Conservation (phyloP, 805 yeast genomes). For the Saturnispora saitoi region DNA sequence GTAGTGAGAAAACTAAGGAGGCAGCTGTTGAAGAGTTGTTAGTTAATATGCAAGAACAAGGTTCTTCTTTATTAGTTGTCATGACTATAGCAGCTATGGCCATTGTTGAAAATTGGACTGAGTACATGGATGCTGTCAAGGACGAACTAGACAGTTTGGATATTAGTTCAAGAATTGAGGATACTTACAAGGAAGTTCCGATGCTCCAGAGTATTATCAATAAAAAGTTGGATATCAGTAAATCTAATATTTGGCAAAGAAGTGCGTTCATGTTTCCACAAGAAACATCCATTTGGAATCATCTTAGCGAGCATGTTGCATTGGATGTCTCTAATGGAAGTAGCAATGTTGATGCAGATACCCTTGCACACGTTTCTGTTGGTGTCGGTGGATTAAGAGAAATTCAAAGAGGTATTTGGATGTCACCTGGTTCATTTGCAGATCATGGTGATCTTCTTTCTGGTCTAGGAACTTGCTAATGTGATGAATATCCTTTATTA, state of each 20-base stretch:
- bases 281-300: constrained; percentile 59
- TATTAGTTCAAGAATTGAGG: constrained; percentile 37
- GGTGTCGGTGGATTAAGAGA: constrained; percentile 41
- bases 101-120: constrained; percentile 50
- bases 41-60: constrained; percentile 51
- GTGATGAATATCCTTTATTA: no score
- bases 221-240: constrained; percentile 25
- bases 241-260: constrained; percentile 47
- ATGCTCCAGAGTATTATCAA: constrained; percentile 46
- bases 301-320: constrained; percentile 48
- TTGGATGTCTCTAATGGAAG: constrained; percentile 47
- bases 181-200: constrained; percentile 49
- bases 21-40: constrained; percentile 82
- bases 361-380: constrained; percentile 44
- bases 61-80: constrained; percentile 58
- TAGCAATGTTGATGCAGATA: constrained; percentile 41
- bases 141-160: constrained; percentile 54
- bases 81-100: constrained; percentile 75
- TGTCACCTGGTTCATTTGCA: constrained; percentile 1
- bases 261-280: constrained; percentile 69
- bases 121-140: constrained; percentile 50
- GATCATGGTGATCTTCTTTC: neutral
- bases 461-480: neutral
- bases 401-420: constrained; percentile 52
- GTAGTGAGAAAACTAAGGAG: constrained; percentile 66